These are phyloP conservation scores for Penicillium subrubescens DNA, from an alignment of 495 filamentous ascomycete genomes.

Conservation along the genomic window DNA sequence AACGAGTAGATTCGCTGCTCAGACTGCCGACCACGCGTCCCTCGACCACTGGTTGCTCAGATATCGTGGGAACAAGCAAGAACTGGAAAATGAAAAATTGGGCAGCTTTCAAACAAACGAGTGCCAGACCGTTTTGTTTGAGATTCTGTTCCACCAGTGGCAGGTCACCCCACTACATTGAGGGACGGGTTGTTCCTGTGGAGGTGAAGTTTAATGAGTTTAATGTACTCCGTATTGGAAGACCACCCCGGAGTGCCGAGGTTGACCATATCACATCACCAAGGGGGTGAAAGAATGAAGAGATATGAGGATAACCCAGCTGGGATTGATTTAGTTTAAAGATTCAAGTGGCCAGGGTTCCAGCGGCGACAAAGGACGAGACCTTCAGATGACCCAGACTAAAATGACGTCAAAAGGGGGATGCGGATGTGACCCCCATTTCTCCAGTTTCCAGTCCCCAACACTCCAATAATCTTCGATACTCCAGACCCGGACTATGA, in stretches of 20 bases:
- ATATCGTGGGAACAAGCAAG: background rate
- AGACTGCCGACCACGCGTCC: conserved; percentile 20
- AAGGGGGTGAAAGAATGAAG: background rate
- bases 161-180: background rate
- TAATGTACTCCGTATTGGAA: background rate
- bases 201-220: background rate
- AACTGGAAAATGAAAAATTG: background rate
- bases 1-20: background rate
- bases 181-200: conserved; percentile 1
- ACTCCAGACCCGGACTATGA: background rate
- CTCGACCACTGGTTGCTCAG: conserved; percentile 21
- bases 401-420: conserved; percentile 23
- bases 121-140: background rate
- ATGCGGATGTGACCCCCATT: conserved; percentile 8
- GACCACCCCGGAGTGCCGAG: conserved; percentile 1
- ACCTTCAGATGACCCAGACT: conserved; percentile 2
- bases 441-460: background rate
- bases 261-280: background rate
- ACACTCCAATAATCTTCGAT: background rate
- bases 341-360: background rate
- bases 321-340: background rate
- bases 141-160: background rate
- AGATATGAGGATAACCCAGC: background rate
- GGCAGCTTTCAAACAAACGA: conserved; percentile 9
- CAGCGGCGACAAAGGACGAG: background rate